Evolutionary conservation across 192 early-diverging fungal species (phyloP).

Genomic region (Umbelopsis vinacea): DNA sequence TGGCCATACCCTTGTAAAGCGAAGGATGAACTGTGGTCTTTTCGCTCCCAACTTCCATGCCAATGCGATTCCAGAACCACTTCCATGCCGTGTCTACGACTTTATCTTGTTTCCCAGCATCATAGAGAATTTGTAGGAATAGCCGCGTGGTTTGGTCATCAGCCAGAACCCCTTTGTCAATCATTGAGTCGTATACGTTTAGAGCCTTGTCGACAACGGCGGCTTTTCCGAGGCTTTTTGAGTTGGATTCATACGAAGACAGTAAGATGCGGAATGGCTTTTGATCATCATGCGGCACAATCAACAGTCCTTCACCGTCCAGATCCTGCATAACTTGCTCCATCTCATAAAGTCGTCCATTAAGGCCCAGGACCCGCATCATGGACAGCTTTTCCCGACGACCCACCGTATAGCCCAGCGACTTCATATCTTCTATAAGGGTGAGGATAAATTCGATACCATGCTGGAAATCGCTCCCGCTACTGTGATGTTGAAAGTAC

Average conservation of each 20-base stretch:
- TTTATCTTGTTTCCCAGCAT: slow-evolving; percentile 13
- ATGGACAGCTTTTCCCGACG: slow-evolving; percentile 35
- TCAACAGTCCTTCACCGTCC: slow-evolving; percentile 6
- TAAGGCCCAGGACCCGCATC: slow-evolving; percentile 35
- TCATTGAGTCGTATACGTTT: slow-evolving; percentile 65
- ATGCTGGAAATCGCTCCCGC: background rate
- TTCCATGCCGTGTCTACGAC: slow-evolving; percentile 33
- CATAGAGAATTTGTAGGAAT: slow-evolving; percentile 31
- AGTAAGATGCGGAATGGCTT: slow-evolving; percentile 25
- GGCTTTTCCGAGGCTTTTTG: slow-evolving; percentile 14
- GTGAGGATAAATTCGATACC: slow-evolving; percentile 33
- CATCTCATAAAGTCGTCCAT: slow-evolving; percentile 36
- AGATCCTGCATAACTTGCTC: slow-evolving; percentile 34
- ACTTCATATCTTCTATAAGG: slow-evolving; percentile 39
- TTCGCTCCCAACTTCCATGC: slow-evolving; percentile 21
- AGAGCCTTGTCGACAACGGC: slow-evolving; percentile 60
- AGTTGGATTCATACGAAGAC: slow-evolving; percentile 22
- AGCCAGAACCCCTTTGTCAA: slow-evolving; percentile 58
- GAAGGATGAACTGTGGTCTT: slow-evolving; percentile 20
- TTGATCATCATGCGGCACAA: slow-evolving; percentile 18
- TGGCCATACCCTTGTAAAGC: slow-evolving; percentile 36
- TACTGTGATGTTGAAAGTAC: slow-evolving; percentile 25
- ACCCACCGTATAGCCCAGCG: slow-evolving; percentile 30
- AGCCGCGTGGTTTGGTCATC: slow-evolving; percentile 43
- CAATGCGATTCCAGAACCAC: slow-evolving; percentile 40